Base-by-base conservation (phyloP, 768 basidiomycete species). In the Hygrocybe punicea region DNA sequence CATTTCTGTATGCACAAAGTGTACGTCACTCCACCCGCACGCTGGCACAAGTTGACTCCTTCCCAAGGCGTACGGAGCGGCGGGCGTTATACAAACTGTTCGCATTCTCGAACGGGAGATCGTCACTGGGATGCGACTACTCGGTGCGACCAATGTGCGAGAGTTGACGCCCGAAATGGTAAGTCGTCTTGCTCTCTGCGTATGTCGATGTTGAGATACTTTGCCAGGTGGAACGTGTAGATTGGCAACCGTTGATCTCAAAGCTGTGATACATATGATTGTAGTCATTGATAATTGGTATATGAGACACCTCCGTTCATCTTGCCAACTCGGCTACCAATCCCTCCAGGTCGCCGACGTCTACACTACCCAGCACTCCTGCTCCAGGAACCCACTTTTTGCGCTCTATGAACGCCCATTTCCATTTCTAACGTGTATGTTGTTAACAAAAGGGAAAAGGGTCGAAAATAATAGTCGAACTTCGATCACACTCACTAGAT, bases 1-100 rank as follows among this genome's bases (percentile, higher is more conserved):
- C 89, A 13, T 91, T 94, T 77, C 77, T 97, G 10, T 96, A 89
- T 65, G 92, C 88, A 1, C 87, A 91, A 72, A 88, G 88, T 63
- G 89, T 90, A 70, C 65, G 81, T 66, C 11, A 9, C 35, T 23
- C 21, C 42, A 21, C 49, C 44, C 24, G 17, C 45, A 61, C 39
- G 37, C 55, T 11, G 25, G 23, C 29, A 45, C 3, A 25, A 44
- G n/a, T 25, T 54, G 39, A 59, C n/a, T 49, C 53, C 3, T 13
- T 21, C 23, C 51, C 9, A 51, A 91, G 89, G 88, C 87, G 11
- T 91, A 91, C 60, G 89, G 89, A 4, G 83, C 82, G 60, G 76
- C 79, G 13, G 89, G 89, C 0, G 88, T 89, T 24, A 72, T 80
- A 16, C 87, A 85, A 68, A 70, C 84, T 44, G 76, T 85, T 25